A percentile compares a stretch with the other conserved stretches of the same genome.
Evolutionary conservation across 2,329 filamentous ascomycete species (phyloP).

Genomic region (Chaetomium sp.): DNA sequence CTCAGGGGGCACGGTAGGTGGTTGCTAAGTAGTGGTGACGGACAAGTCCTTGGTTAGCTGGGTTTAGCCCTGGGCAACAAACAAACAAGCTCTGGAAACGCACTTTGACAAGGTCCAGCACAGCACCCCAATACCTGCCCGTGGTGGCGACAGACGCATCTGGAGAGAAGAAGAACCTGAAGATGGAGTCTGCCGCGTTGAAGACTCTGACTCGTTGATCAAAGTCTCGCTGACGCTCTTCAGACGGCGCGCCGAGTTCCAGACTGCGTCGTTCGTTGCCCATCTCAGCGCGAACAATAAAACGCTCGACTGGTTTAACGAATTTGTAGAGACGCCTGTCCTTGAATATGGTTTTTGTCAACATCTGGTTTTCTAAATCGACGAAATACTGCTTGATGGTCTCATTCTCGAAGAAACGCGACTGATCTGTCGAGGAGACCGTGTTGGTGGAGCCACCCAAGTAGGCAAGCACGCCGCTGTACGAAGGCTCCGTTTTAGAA

Average conservation of each 20-base stretch:
- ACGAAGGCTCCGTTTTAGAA: neutral
- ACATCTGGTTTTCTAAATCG: neutral
- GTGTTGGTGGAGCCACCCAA: neutral
- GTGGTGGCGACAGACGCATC: slow-evolving; percentile 33
- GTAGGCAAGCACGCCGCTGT: neutral
- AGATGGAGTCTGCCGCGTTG: slow-evolving; percentile 35
- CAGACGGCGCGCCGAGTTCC: neutral
- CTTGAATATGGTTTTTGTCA: neutral
- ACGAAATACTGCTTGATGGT: neutral
- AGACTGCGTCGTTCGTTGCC: neutral
- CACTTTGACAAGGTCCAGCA: slow-evolving; percentile 20
- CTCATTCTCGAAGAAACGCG: neutral
- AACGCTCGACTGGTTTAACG: neutral
- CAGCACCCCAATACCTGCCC: slow-evolving; percentile 40
- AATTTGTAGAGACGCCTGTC: neutral
- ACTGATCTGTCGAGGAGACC: neutral
- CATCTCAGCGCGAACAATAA: neutral
- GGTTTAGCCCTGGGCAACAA: neutral
- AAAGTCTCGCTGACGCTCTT: slow-evolving; percentile 15
- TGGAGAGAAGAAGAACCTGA: slow-evolving; percentile 37
- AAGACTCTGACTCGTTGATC: slow-evolving; percentile 34
- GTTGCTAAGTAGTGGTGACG: neutral
- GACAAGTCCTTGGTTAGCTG: neutral
- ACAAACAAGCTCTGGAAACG: neutral
- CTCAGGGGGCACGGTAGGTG: too few species aligned